Base-by-base conservation (phyloP, 2,329 filamentous ascomycete genomes). In the Chaetomium sp. region DNA sequence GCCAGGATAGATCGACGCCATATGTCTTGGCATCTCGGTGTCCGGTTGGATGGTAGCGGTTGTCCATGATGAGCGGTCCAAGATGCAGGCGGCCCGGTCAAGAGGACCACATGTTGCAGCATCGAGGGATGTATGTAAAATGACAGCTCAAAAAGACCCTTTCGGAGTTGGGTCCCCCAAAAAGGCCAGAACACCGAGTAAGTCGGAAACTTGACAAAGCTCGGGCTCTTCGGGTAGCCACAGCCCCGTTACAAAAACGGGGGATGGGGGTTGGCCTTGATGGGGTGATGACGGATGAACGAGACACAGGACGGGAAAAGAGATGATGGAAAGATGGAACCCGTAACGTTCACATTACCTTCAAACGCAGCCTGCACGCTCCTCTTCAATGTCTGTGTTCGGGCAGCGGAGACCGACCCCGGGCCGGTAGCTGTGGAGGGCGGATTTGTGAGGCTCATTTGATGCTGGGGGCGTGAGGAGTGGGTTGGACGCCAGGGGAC, bases 321-420 rank as follows among this genome's bases (percentile, higher is more conserved):
- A 60, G 51, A 69, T 31, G n/a, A 23, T n/a, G n/a, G n/a, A n/a
- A 31, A 45, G 65, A 62, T 19, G 54, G 65, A 55, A 8, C 33
- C 10, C 47, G 55, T 57, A 21, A 42, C 25, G 67, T 74, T 80
- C 19, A 51, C 25, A 68, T 74, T 80, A 86, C 85, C 85, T 77
- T 87, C 84, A 78, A 87, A 87, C 45, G 83, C 82, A 67, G 84
- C 80, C 75, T 87, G 85, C 62, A 85, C 83, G 70, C 81, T 85
- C 72, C 85, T 80, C 78, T 87, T 88, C 62, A 86, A 75, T 31
- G 77, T 78, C 70, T 82, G 81, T 65, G 75, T 77, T 66, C 79
- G 78, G 59, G 76, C 75, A 56, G 77, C 74, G 65, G 79, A 79
- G 53, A 72, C 78, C 63, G 82, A 83, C 49, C 78, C 78, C 60